Evolutionary conservation across 345 rosid genomes (phyloP).

Genomic region (Fremontodendron californicum): DNA sequence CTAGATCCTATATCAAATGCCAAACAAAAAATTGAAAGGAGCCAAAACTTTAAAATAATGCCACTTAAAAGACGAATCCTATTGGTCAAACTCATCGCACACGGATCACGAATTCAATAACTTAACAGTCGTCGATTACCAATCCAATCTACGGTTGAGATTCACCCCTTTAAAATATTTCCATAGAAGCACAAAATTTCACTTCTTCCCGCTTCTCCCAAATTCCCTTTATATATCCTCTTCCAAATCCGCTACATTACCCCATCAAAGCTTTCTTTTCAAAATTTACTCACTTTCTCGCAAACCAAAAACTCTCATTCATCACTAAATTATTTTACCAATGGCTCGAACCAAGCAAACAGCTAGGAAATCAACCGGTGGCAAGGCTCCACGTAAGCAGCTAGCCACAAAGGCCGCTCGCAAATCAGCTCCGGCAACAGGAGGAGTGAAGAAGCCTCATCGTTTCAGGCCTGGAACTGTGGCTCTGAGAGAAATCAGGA

Average conservation of each 20-base stretch:
- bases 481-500: not conserved
- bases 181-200: not conserved
- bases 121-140: not conserved
- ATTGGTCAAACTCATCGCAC: too few species aligned
- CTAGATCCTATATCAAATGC: too few species aligned
- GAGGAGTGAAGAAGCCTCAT: conserved; percentile 20
- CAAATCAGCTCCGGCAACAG: conserved; percentile 15
- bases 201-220: not conserved
- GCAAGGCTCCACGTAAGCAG: conserved; percentile 18
- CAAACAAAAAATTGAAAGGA: too few species aligned
- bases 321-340: not conserved
- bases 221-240: not conserved
- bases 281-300: not conserved
- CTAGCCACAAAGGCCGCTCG: conserved; percentile 15
- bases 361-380: conserved; percentile 16
- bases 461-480: conserved; percentile 14
- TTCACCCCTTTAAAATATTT: not conserved
- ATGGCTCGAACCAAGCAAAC: conserved; percentile 22
- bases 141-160: not conserved
- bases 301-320: not conserved
- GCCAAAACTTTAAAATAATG: too few species aligned
- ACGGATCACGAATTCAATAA: too few species aligned
- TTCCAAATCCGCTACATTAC: not conserved
- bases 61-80: too few species aligned
- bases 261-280: not conserved